A percentile compares a stretch with the other conserved stretches of the same genome.
These are phyloP conservation scores for Hanseniaspora nectarophila DNA, from an alignment of 805 yeast genomes.

Conservation along the genomic window DNA sequence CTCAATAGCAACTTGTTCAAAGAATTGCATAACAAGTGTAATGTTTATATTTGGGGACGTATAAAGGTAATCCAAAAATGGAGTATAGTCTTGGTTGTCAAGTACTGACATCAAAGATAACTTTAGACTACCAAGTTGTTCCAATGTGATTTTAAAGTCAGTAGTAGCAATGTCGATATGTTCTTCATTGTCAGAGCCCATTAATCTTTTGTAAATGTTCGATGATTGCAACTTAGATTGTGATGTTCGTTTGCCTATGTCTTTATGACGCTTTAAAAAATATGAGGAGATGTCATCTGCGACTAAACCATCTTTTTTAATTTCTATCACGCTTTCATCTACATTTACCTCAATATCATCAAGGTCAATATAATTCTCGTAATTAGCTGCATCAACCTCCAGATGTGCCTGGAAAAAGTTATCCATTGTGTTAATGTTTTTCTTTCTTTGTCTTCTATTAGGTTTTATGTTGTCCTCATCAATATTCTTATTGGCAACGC, in stretches of 20 bases:
- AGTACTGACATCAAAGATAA: not conserved
- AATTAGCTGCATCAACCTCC: not conserved
- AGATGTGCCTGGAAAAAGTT: constrained; percentile 4
- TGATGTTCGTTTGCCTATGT: not conserved
- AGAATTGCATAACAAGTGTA: not conserved
- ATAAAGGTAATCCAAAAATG: not conserved
- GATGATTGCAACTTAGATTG: not conserved
- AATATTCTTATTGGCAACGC: not conserved
- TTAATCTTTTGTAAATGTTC: not conserved
- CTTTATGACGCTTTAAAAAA: not conserved
- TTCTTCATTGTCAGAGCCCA: not conserved
- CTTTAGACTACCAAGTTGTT: not conserved
- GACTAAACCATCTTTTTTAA: not conserved
- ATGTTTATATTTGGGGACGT: not conserved
- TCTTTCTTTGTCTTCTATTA: not conserved
- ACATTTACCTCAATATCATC: not conserved
- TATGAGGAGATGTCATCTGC: not conserved
- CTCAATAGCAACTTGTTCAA: not conserved
- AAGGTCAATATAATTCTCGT: not conserved
- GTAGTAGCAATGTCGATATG: not conserved
- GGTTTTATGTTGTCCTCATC: not conserved
- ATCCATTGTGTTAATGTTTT: not conserved
- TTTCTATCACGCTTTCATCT: not conserved
- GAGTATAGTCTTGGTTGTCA: not conserved
- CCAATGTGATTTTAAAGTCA: not conserved